A percentile compares a stretch with the other conserved stretches of the same genome.
These are phyloP conservation scores for Phytophthora melonis DNA, from an alignment of 352 stramenopile genomes.

Conservation along the genomic window DNA sequence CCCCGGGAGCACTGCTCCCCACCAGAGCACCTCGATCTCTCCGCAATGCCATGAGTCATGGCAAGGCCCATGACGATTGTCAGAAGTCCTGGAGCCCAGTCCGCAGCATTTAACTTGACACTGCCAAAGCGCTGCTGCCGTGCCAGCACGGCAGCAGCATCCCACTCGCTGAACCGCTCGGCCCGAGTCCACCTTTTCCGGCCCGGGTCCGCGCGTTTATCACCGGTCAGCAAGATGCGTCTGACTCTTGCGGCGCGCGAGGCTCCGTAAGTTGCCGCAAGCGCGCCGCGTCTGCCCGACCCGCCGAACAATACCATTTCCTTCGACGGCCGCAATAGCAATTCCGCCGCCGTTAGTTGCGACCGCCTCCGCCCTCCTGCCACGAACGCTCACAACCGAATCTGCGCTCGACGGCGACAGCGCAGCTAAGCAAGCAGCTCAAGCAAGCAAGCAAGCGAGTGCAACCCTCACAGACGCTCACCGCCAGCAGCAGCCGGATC, in stretches of 20 bases:
- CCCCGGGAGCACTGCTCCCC: no score
- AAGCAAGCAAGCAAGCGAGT: no score
- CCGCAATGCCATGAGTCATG: no score
- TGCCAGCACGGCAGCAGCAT: no score
- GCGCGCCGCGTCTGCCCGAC: background rate
- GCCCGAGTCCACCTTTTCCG: background rate
- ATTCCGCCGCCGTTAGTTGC: background rate
- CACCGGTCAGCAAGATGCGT: no score
- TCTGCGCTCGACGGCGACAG: background rate
- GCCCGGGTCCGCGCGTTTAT: background rate
- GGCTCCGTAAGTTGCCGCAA: background rate
- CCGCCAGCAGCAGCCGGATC: background rate
- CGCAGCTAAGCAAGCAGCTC: background rate
- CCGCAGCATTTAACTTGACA: no score
- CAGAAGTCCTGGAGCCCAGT: no score
- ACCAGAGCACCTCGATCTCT: no score
- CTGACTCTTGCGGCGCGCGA: background rate
- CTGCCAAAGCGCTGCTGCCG: no score
- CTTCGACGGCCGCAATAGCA: background rate
- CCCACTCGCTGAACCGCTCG: background rate
- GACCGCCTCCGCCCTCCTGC: background rate
- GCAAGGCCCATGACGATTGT: no score
- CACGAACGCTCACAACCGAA: conserved; percentile 7
- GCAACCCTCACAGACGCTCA: background rate
- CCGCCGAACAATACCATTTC: conserved; percentile 4